Conservation (phyloP, 2,329 filamentous ascomycete species). For the Pseudocercospora crystallina region DNA sequence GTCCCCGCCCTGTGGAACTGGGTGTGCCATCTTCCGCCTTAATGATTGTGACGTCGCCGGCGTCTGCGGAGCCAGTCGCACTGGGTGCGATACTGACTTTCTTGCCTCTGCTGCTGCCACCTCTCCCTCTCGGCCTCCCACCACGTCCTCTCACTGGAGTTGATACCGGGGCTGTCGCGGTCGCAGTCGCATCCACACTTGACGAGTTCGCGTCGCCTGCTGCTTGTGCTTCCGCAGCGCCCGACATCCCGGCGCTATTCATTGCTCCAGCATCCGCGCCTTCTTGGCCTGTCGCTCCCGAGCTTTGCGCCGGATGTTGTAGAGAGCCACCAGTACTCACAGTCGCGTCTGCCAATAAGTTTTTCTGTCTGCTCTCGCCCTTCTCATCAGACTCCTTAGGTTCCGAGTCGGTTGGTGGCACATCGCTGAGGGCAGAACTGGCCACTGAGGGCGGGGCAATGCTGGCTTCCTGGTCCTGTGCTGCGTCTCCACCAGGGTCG, state of each 20-base stretch:
- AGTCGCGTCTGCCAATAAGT: neutral
- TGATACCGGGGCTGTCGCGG: too few relatives aligned
- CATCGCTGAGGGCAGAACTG: constrained; percentile 16
- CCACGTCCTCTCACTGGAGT: constrained; percentile 22
- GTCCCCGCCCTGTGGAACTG: constrained; percentile 24
- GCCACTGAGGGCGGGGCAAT: constrained; percentile 11
- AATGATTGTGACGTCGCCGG: neutral
- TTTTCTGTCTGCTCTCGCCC: neutral
- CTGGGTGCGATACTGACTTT: neutral
- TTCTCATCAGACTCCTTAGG: constrained; percentile 12
- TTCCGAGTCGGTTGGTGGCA: constrained; percentile 17
- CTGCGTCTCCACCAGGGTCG: constrained; percentile 2
- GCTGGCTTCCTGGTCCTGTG: neutral
- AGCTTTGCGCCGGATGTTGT: too few relatives aligned
- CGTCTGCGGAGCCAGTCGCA: constrained; percentile 8
- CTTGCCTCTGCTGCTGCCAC: constrained; percentile 9
- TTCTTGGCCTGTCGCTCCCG: too few relatives aligned
- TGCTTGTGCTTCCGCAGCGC: too few relatives aligned
- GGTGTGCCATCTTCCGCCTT: constrained; percentile 9
- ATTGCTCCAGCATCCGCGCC: too few relatives aligned
- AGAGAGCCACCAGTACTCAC: too few relatives aligned
- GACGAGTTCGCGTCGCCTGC: too few relatives aligned
- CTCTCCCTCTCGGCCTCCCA: constrained; percentile 25
- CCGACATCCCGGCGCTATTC: too few relatives aligned
- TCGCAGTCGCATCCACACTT: too few relatives aligned